A percentile compares a stretch with the other conserved stretches of the same genome.
phyloP scores from a whole-genome alignment of 805 yeast species.

The Starmera quercuum region DNA sequence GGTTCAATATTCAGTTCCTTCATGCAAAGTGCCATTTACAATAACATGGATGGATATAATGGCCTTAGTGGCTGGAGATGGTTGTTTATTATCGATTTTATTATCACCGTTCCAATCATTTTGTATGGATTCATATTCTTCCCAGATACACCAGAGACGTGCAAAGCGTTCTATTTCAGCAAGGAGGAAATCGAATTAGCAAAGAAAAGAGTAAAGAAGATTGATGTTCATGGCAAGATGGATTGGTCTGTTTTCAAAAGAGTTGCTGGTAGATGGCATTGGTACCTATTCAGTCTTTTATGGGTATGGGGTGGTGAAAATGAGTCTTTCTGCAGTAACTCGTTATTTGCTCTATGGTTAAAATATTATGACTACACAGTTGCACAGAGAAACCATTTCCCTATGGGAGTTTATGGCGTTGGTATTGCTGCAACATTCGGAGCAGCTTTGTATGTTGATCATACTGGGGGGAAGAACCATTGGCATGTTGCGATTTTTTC shows the following conservation, averaged over 20 bases:
- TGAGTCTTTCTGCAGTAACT: conserved; percentile 37
- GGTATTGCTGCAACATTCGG: conserved; percentile 39
- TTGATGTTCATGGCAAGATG: conserved; percentile 26
- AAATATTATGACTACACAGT: conserved; percentile 32
- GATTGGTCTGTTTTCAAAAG: conserved; percentile 31
- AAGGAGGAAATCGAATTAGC: conserved; percentile 35
- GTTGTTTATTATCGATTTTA: conserved; percentile 58
- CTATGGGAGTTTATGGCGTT: conserved; percentile 47
- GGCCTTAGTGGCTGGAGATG: conserved; percentile 61
- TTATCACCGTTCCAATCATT: conserved; percentile 50
- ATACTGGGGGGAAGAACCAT: conserved; percentile 34
- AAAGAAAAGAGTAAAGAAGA: conserved; percentile 31
- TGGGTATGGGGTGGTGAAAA: conserved; percentile 47
- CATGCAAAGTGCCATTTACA: conserved; percentile 49
- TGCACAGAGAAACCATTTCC: conserved; percentile 40
- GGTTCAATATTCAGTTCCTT: conserved; percentile 49
- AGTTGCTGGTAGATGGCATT: conserved; percentile 47
- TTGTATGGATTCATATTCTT: conserved; percentile 48
- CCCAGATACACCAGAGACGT: conserved; percentile 52
- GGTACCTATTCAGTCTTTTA: conserved; percentile 44
- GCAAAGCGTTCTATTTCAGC: conserved; percentile 31
- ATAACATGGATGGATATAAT: conserved; percentile 35
- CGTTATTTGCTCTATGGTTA: conserved; percentile 42
- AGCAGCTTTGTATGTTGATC: conserved; percentile 37
- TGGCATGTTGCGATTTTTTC: conserved; percentile 43